These are phyloP conservation scores for Tilletia indica DNA, from an alignment of 1,284 basidiomycete species.

Conservation along the genomic window DNA sequence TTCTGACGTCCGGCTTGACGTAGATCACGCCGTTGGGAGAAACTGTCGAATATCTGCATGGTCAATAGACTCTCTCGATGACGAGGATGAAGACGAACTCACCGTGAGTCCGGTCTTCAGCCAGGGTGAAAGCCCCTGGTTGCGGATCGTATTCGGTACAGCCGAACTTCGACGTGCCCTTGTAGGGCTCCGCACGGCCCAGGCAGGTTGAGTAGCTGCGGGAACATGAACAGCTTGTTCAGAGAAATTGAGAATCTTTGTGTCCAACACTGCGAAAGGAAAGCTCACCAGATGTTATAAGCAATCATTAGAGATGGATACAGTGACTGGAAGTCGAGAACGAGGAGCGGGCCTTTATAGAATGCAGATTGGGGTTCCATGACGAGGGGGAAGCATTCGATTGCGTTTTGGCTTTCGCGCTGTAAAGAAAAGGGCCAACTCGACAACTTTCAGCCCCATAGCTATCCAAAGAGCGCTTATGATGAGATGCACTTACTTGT, in stretches of 20 bases:
- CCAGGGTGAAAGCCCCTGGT: constrained; percentile 65
- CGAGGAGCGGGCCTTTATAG: constrained; percentile 85
- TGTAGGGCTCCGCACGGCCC: constrained; percentile 79
- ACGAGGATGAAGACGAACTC: constrained; percentile 60
- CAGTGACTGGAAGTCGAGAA: constrained; percentile 91
- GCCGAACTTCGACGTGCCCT: constrained; percentile 84
- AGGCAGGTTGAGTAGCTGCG: constrained; percentile 71
- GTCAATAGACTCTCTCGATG: background rate
- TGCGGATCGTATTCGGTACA: constrained; percentile 70
- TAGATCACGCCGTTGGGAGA: constrained; percentile 88
- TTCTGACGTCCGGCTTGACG: constrained; percentile 79
- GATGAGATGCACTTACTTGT: constrained; percentile 56
- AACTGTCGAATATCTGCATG: constrained; percentile 24
- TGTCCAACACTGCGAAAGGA: background rate
- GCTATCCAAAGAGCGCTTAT: constrained; percentile 55
- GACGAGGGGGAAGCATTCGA: constrained; percentile 88
- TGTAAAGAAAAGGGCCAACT: constrained; percentile 57
- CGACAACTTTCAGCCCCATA: constrained; percentile 5
- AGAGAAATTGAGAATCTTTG: background rate
- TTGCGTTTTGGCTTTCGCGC: constrained; percentile 77
- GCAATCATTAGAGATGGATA: constrained; percentile 98
- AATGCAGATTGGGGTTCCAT: constrained; percentile 92
- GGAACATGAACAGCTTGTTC: background rate
- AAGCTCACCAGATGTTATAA: constrained; percentile 66
- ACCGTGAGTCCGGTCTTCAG: constrained; percentile 62